Evolutionary conservation across 2,329 filamentous ascomycete species (phyloP), one percentile per base, ranked within the genome.

Genomic region (Aspergillus transmontanensis): DNA sequence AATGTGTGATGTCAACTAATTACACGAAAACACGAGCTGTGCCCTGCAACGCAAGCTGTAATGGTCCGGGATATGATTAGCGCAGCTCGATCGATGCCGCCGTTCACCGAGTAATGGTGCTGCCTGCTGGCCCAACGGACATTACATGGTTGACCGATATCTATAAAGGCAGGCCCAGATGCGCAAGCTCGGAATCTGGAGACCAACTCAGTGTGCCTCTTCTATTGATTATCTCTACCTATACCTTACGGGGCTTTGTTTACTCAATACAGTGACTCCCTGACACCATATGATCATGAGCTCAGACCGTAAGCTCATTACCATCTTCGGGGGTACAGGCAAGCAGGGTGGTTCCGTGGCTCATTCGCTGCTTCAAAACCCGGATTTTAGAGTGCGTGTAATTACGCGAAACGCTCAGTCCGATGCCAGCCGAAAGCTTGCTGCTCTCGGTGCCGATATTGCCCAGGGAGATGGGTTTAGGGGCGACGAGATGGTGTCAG

Each of bases 321-420:
- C 48, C 28, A 51, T 72, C 41, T 60, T 66, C 34, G 67, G 69
- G 19, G 66, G 65, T 23, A 71, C 66, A 19, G 68, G 69, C 39
- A 68, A 66, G 12, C 69, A 72, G 63, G 74, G 73, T 19, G 71
- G 73, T 14, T 69, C 74, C 3, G 73, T 75, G 2, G 73, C 67
- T 6, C 67, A 66, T 23, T 67, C 70, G 10, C 62, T 76, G 5
- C 66, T 75, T 0, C 67, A 71, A 45, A 70, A 70, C 46, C 60
- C 65, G 7, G 34, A 46, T 11, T 76, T 74, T 59, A 53, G 36
- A 6, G 70, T 74, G 5, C 69, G 72, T 6, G 69, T 62, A 9
- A 60, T 76, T 14, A 75, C 72, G 45, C 72, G 74, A 19, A 68
- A 72, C 51, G 58, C 70, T n/a, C 30, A 51, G 2, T 75, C 73